Percentiles rank a stretch among this genome's conserved stretches.
These are phyloP conservation scores for Magnaporthales sp. DNA, from an alignment of 2,329 filamentous ascomycete genomes.

Conservation along the genomic window DNA sequence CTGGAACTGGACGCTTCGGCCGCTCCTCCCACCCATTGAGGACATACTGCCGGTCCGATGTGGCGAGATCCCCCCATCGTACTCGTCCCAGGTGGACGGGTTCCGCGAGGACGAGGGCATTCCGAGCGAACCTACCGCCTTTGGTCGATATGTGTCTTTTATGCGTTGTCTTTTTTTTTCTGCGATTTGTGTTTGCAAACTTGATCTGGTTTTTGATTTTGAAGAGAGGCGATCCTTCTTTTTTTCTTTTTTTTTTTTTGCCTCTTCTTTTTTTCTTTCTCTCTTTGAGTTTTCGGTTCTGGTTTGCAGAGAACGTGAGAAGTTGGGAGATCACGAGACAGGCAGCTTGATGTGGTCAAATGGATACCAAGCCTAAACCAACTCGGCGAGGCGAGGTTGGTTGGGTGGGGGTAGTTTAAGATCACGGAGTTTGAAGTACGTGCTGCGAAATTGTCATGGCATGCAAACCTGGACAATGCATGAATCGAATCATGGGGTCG, in stretches of 20 bases:
- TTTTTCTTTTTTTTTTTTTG: too few species aligned
- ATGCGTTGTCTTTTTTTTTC: not conserved
- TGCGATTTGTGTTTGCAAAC: not conserved
- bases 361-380: not conserved
- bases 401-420: not conserved
- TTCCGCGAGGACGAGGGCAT: conserved; percentile 15
- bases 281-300: too few species aligned
- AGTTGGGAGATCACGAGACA: not conserved
- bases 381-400: not conserved
- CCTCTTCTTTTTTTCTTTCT: too few species aligned
- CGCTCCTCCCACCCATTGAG: conserved; percentile 19
- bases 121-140: not conserved
- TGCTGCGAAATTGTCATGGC: not conserved
- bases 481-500: not conserved
- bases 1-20: conserved; percentile 27
- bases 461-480: not conserved
- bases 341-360: not conserved
- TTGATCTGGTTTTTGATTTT: not conserved
- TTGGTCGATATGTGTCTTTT: not conserved
- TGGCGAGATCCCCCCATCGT: conserved; percentile 32
- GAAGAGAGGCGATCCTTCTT: not conserved
- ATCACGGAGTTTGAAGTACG: not conserved
- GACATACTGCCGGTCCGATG: conserved; percentile 28
- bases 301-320: not conserved
- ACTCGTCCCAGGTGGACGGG: conserved; percentile 37